A percentile compares a stretch with the other conserved stretches of the same genome.
Evolutionary conservation across 495 filamentous ascomycete species (phyloP).

Genomic region (Amphirosellinia nigrospora): DNA sequence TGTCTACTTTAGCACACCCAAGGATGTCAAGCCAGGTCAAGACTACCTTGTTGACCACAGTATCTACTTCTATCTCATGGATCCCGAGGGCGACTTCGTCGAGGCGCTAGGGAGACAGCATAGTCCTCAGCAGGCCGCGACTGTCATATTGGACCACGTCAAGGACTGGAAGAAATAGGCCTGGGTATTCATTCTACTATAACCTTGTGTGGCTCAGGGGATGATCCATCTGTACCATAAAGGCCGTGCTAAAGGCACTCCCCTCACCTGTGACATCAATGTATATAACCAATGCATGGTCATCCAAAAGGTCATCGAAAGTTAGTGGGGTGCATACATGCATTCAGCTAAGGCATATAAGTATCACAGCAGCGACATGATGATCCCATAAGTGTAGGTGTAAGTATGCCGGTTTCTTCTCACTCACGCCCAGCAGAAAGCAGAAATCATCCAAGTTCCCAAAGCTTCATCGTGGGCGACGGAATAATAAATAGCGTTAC

Average conservation of each 20-base stretch:
- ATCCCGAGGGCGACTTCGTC: conserved; percentile 97
- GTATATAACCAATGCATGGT: conserved; percentile 23
- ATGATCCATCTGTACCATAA: conserved; percentile 29
- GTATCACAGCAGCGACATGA: not conserved
- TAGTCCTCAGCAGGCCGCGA: conserved; percentile 83
- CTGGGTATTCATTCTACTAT: conserved; percentile 28
- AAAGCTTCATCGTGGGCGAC: not conserved
- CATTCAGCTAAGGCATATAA: not conserved
- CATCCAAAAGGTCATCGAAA: conserved; percentile 5
- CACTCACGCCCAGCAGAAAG: not conserved
- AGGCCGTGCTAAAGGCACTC: conserved; percentile 14
- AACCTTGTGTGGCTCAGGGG: conserved; percentile 34
- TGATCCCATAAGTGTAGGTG: not conserved
- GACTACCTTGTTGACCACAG: conserved; percentile 98
- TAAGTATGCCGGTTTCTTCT: not conserved
- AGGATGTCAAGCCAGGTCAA: conserved; percentile 84
- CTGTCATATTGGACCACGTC: conserved; percentile 85
- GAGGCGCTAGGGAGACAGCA: conserved; percentile 96
- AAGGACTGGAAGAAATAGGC: conserved; percentile 77
- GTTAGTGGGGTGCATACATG: not conserved
- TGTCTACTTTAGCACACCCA: conserved; percentile 95
- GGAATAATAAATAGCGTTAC: not conserved
- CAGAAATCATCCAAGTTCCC: not conserved
- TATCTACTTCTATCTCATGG: conserved; percentile 99
- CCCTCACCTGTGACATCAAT: conserved; percentile 25